These are phyloP conservation scores for Apiotrichum montevideense DNA, from an alignment of 1,284 basidiomycete species.

Conservation along the genomic window DNA sequence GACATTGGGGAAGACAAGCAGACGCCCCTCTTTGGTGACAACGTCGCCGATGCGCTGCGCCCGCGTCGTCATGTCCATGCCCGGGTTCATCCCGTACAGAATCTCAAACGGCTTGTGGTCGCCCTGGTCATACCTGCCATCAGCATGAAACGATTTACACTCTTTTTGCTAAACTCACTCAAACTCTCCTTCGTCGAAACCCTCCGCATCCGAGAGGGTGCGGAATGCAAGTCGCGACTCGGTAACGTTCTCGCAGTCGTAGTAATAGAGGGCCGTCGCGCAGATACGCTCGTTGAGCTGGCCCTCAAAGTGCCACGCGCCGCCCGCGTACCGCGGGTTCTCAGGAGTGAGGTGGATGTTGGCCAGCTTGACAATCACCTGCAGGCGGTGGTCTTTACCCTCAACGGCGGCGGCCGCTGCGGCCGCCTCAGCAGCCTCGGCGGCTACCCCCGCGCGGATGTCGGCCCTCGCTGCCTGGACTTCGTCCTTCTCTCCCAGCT, in stretches of 20 bases:
- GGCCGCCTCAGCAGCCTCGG: background rate
- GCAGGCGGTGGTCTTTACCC: background rate
- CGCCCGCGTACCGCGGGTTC: slow-evolving; percentile 2
- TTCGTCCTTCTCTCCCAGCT: background rate
- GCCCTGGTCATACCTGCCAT: slow-evolving; percentile 4
- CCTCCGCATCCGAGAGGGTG: background rate
- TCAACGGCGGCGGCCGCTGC: background rate
- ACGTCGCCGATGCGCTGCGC: slow-evolving; percentile 2
- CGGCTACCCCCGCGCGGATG: background rate
- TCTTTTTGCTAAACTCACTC: background rate
- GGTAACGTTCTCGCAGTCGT: slow-evolving; percentile 3
- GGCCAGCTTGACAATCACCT: slow-evolving; percentile 10
- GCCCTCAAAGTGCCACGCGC: slow-evolving; percentile 5
- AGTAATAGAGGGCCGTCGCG: slow-evolving; percentile 5
- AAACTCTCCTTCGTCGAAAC: background rate
- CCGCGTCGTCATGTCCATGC: background rate
- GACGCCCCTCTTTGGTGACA: background rate
- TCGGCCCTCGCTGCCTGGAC: background rate
- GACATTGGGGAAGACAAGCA: slow-evolving; percentile 7
- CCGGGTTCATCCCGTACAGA: slow-evolving; percentile 2
- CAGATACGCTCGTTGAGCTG: slow-evolving; percentile 4
- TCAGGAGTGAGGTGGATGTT: slow-evolving; percentile 9
- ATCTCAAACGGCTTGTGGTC: slow-evolving; percentile 6
- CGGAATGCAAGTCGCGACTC: background rate
- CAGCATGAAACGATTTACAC: background rate